Conservation (phyloP, 1,284 basidiomycete genomes). For the Pterulicium gracile region DNA sequence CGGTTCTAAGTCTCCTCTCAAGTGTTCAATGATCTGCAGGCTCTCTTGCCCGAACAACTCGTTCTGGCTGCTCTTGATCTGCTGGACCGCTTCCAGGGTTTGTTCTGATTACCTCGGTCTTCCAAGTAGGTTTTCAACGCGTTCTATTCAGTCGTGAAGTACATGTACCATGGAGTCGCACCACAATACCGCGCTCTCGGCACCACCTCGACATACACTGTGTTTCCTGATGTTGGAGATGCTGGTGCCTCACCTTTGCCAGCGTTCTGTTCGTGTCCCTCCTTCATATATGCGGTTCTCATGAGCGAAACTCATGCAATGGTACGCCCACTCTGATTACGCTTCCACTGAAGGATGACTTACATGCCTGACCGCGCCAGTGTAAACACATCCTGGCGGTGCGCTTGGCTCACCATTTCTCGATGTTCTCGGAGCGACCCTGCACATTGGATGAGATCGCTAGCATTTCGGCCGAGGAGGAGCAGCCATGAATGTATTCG, state of each 20-base stretch:
- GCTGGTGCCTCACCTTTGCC: conserved; percentile 19
- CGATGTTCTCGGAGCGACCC: conserved; percentile 37
- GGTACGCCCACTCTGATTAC: conserved; percentile 28
- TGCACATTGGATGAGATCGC: conserved; percentile 36
- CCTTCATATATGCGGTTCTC: conserved; percentile 55
- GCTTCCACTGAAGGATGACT: neutral
- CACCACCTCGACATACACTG: conserved; percentile 47
- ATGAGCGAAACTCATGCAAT: conserved; percentile 48
- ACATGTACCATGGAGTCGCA: conserved; percentile 43
- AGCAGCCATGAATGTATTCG: too few relatives aligned
- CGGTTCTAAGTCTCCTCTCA: conserved; percentile 40
- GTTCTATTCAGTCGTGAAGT: conserved; percentile 44
- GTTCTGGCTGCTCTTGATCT: conserved; percentile 62
- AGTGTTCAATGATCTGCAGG: conserved; percentile 37
- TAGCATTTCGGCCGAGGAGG: conserved; percentile 19
- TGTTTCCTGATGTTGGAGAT: conserved; percentile 41
- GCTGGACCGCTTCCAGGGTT: conserved; percentile 55
- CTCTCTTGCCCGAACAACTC: conserved; percentile 48
- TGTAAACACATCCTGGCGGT: conserved; percentile 72
- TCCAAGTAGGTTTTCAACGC: neutral
- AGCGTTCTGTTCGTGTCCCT: conserved; percentile 64
- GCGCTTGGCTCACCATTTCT: conserved; percentile 41
- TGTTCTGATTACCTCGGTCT: conserved; percentile 1
- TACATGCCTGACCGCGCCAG: conserved; percentile 22
- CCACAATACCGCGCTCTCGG: conserved; percentile 57